A percentile compares a stretch with the other conserved stretches of the same genome.
phyloP scores from a whole-genome alignment of 108 stramenopile species.

The Cyclotella kingstonii region DNA sequence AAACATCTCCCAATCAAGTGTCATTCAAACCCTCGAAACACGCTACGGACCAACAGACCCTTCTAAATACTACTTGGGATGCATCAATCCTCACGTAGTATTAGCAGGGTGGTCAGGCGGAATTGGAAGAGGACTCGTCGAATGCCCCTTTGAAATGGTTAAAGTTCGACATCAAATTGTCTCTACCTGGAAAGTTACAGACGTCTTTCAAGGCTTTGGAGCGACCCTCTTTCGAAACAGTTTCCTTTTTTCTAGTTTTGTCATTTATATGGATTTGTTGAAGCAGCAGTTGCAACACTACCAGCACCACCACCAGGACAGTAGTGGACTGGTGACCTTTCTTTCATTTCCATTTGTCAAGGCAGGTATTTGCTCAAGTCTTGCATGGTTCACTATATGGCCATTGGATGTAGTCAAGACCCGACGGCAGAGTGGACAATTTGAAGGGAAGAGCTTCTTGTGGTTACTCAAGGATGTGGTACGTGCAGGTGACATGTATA shows the following conservation, averaged over 20 bases:
- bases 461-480: constrained; percentile 53
- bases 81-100: constrained; percentile 69
- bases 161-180: constrained; percentile 77
- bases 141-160: constrained; percentile 79
- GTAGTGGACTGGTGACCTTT: too few species aligned
- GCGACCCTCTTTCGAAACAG: constrained; percentile 74
- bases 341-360: constrained; percentile 63
- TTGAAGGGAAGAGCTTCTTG: constrained; percentile 27
- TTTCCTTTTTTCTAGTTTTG: constrained; percentile 63
- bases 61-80: constrained; percentile 36
- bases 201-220: constrained; percentile 67
- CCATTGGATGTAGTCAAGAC: constrained; percentile 83
- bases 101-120: constrained; percentile 78
- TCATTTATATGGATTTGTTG: constrained; percentile 73
- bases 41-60: constrained; percentile 19
- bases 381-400: constrained; percentile 84
- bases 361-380: constrained; percentile 77
- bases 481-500: constrained; percentile 52
- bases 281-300: constrained; percentile 47
- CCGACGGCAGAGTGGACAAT: constrained; percentile 69
- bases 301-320: too few species aligned
- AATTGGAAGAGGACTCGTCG: constrained; percentile 75
- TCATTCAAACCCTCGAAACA: constrained; percentile 45
- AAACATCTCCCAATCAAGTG: constrained; percentile 9
- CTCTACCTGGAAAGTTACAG: constrained; percentile 45